Conservation (phyloP, 106 monocot species). For the Agapanthus africanus region DNA sequence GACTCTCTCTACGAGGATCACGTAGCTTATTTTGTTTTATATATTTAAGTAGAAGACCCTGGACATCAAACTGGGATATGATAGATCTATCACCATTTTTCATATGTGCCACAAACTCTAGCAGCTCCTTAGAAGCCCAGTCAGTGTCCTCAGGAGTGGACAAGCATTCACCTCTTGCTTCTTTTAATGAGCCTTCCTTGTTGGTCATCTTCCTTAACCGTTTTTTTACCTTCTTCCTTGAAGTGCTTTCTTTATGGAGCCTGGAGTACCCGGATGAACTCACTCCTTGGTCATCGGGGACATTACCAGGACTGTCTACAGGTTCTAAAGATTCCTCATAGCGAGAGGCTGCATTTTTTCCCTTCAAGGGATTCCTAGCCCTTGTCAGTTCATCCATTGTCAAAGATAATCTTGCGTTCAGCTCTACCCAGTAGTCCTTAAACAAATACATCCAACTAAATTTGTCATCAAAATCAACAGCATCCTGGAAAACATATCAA, state of each 20-base stretch:
- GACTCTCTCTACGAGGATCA: constrained; percentile 85
- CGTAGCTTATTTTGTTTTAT: constrained; percentile 79
- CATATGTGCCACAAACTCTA: constrained; percentile 90
- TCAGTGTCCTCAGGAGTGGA: constrained; percentile 30
- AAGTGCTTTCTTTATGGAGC: constrained; percentile 20
- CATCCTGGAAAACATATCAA: constrained; percentile 32
- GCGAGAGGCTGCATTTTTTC: constrained; percentile 10
- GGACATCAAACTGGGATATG: constrained; percentile 85
- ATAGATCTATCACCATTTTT: constrained; percentile 66
- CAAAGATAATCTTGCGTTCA: constrained; percentile 70
- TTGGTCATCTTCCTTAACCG: constrained; percentile 8
- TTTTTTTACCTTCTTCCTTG: constrained; percentile 45
- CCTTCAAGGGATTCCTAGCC: constrained; percentile 49
- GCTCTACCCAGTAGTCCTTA: constrained; percentile 87
- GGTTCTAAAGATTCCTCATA: constrained; percentile 42
- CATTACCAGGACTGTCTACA: constrained; percentile 27
- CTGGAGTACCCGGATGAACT: constrained; percentile 58
- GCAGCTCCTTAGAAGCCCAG: constrained; percentile 93
- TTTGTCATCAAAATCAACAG: constrained; percentile 85
- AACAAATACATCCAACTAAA: constrained; percentile 81
- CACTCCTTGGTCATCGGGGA: constrained; percentile 27
- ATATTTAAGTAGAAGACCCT: constrained; percentile 83
- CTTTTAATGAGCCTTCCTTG: constrained; percentile 18
- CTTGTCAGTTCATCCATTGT: constrained; percentile 64
- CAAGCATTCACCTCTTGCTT: constrained; percentile 14